Evolutionary conservation across 1,284 basidiomycete species (phyloP).

Genomic region (Phylloporus gajari): DNA sequence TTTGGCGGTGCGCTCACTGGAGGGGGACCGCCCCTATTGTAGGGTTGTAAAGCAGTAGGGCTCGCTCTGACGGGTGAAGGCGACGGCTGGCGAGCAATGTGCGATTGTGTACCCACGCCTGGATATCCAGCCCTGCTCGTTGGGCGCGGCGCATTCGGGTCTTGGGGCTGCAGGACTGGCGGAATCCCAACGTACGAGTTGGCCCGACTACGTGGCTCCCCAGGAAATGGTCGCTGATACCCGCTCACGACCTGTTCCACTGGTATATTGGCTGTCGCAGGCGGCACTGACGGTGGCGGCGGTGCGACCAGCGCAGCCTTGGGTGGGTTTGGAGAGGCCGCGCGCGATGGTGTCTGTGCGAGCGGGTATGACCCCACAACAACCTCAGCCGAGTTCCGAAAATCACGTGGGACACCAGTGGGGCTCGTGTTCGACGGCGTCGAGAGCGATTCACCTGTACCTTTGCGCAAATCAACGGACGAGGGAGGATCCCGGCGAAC

Average conservation of each 20-base stretch:
- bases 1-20: constrained; percentile 23
- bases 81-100: constrained; percentile 21
- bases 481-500: constrained; percentile 35
- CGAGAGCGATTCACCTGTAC: constrained; percentile 39
- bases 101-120: constrained; percentile 80
- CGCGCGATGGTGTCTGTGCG: constrained; percentile 63
- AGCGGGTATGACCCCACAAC: constrained; percentile 79
- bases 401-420: constrained; percentile 52
- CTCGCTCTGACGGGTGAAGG: constrained; percentile 37
- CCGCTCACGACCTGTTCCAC: constrained; percentile 79
- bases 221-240: constrained; percentile 89
- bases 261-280: constrained; percentile 60
- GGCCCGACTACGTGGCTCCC: constrained; percentile 69
- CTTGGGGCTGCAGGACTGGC: constrained; percentile 38
- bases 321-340: constrained; percentile 78
- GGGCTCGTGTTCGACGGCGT: constrained; percentile 30
- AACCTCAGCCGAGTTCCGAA: constrained; percentile 74
- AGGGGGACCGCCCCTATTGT: constrained; percentile 24
- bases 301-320: constrained; percentile 81
- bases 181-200: constrained; percentile 55
- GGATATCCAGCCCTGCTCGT: constrained; percentile 74
- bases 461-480: constrained; percentile 35
- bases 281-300: constrained; percentile 46
- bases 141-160: constrained; percentile 57
- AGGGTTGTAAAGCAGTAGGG: constrained; percentile 28